Base-by-base conservation (phyloP, 1,284 basidiomycete genomes). In the Tilletia caries region DNA sequence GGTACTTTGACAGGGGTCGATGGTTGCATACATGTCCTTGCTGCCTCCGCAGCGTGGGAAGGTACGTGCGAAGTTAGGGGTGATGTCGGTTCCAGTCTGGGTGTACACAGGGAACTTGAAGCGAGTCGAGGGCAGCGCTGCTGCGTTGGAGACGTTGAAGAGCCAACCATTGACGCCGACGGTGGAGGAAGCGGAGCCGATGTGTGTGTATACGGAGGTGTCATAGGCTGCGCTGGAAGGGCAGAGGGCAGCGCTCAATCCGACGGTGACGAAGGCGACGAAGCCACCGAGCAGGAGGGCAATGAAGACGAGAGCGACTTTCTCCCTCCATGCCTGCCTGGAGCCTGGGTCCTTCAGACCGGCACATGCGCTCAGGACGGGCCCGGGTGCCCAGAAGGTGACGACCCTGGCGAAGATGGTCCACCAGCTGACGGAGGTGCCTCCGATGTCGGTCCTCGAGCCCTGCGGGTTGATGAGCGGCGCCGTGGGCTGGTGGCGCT, bases 211-310 rank as follows among this genome's bases (percentile, higher is more conserved):
- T 6, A 66, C 64, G 41, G 67, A 68, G 12, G 79, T 67, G 8
- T 74, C 73, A 58, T 68, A 73, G n/a, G 73, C 73, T 2, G 76
- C 79, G 29, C 75, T 72, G 58, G 86, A 85, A 0, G 95, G 94
- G 85, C 95, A 99, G 34, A 99, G 88, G 27, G 92, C 91, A 73
- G 90, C 90, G 84, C 97, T 93, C 69, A 97, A 89, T 23, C 95
- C 96, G 81, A 99, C 92, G 62, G 96, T 98, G 70, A 91, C 87
- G 84, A 98, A 99, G 10, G 92, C 95, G 67, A 98, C 89, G 64
- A 88, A 84, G 27, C 86, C 90, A 76, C 94, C 96, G 29, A 97
- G 85, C 29, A 73, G 37, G n/a, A 76, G 54, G 18, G 80, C 78
- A 25, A 80, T 37, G 60, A 76, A 72, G 50, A 79, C 76, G 52